Evolutionary conservation across 371 early-diverging fungal genomes (phyloP), one percentile per base, ranked within the genome.

Genomic region (Mortierella sp.): DNA sequence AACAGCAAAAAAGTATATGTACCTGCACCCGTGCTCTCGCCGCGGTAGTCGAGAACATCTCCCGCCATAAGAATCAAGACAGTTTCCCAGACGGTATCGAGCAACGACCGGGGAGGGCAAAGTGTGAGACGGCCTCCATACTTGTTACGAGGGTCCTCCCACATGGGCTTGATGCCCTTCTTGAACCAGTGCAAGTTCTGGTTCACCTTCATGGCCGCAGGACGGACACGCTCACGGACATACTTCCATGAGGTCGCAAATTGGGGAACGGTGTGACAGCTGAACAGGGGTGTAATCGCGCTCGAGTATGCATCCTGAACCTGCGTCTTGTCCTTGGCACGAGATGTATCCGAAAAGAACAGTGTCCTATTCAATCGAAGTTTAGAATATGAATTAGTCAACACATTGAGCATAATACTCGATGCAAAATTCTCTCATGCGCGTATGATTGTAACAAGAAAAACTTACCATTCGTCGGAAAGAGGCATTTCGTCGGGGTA

Each of bases 121-220:
- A 90, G 43, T 0, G 91, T 89, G 21, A 93, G 74, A 6, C 93
- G 88, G 3, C 93, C 93, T 48, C 93, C 93, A 21, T 87, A 76
- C 77, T 88, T 78, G 79, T 93, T 93, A 43, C 78, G 83, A n/a
- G 83, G 83, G 70, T 93, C 93, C 78, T 93, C 93, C 93, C 93
- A 93, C 90, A 92, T 90, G 49, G 93, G 93, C 55, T 90, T 88
- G 49, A 93, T 88, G 3, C 90, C 91, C 71, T 91, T 80, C 49
- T 88, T 79, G 82, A 93, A 93, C 79, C 91, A 93, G 58, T 91
- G 91, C 51, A 93, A 60, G 55, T 91, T 93, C 49, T 91, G 92
- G 74, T 91, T 90, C 60, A 85, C 76, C 32, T 77, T 70, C 84
- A 92, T 83, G 49, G 88, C 88, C 0, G 90, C 89, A 4, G 90